Conservation (phyloP, 2,329 filamentous ascomycete genomes). For the Aspergillus fijiensis region DNA sequence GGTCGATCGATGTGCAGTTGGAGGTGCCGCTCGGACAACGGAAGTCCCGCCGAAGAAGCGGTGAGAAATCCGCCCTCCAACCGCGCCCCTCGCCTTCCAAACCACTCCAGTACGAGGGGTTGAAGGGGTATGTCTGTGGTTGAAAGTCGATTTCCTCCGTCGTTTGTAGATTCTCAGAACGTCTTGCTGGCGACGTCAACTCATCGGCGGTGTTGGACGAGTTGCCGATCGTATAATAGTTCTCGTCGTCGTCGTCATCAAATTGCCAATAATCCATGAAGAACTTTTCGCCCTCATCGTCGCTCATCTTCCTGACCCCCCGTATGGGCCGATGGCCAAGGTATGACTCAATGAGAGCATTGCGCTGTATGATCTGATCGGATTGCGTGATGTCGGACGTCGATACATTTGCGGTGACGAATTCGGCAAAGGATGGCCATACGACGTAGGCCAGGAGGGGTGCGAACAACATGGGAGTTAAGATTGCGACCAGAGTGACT, state of each 20-base stretch:
- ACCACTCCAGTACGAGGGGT: constrained; percentile 8
- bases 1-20: constrained; percentile 55
- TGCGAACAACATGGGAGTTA: constrained; percentile 3
- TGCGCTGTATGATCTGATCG: constrained; percentile 16
- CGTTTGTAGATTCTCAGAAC: background rate
- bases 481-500: background rate
- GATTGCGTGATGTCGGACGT: background rate
- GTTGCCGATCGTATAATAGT: background rate
- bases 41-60: constrained; percentile 47
- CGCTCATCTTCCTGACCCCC: constrained; percentile 43
- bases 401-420: constrained; percentile 5
- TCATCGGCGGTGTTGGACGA: background rate
- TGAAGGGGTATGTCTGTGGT: constrained; percentile 17
- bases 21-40: constrained; percentile 57
- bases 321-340: constrained; percentile 26
- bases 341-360: constrained; percentile 32
- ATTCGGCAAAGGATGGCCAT: constrained; percentile 9
- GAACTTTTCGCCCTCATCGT: constrained; percentile 50
- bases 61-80: constrained; percentile 8
- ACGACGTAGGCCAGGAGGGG: constrained; percentile 4
- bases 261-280: constrained; percentile 48
- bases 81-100: constrained; percentile 4
- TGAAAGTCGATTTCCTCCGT: constrained; percentile 11
- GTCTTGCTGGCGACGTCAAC: background rate
- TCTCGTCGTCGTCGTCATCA: constrained; percentile 16